Evolutionary conservation across 371 early-diverging fungal species (phyloP), one percentile per base, ranked within the genome.

Genomic region (Mucor circinelloides): DNA sequence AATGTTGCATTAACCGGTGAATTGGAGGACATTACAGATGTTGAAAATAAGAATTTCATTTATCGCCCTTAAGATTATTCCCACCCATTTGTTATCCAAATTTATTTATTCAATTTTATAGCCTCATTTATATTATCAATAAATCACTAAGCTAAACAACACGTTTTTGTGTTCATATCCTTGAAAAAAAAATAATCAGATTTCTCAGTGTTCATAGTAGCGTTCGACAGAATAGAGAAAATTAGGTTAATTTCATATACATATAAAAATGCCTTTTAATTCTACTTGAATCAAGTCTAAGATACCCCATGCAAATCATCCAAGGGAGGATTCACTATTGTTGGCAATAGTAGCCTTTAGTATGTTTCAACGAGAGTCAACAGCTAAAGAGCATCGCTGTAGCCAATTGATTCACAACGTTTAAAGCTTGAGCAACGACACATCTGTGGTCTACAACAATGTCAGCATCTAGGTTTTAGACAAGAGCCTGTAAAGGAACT

Each of bases 381-480:
- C 66, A 52, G 70, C 70, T 66, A 66, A 70, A 31, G 55, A 54
- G 25, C 61, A 70, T 38, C 65, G 70, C 13, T 70, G 52, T 27
- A 66, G 70, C 65, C 65, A 66, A 10, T 31, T 55, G 12, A 70
- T 61, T 13, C n/a, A 61, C 58, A 5, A 70, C 30, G 30, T 59
- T 34, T 17, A 70, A 54, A 8, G 60, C 17, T 48, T 70, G 65
- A 58, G 66, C n/a, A n/a, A n/a, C n/a, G n/a, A n/a, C n/a, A n/a
- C n/a, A n/a, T n/a, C n/a, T n/a, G n/a, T n/a, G n/a, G n/a, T n/a
- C 70, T 38, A 66, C 65, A 46, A 25, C 25, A 12, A 69, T 54
- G 23, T 25, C 89, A 91, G 34, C 34, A 2, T 34, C 34, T 34
- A 9, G 34, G 10, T n/a, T n/a, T n/a, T n/a, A n/a, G n/a, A n/a